Evolutionary conservation across 1,139 yeast species (phyloP).

Genomic region (Scheffersomyces segobiensis): DNA sequence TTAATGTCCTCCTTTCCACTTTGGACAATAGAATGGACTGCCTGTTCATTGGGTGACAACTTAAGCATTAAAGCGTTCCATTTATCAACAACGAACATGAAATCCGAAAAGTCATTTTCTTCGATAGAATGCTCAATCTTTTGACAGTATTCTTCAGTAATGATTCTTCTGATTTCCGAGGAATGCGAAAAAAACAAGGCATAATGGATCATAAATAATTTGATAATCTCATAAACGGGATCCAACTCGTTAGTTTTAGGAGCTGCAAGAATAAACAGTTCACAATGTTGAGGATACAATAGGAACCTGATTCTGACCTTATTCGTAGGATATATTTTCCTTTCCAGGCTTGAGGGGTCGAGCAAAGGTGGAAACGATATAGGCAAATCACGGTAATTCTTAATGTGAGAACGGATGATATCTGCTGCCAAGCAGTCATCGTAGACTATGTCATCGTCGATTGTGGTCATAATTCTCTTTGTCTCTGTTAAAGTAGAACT

Average conservation of each 20-base stretch:
- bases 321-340: constrained; percentile 27
- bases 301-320: constrained; percentile 37
- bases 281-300: constrained; percentile 43
- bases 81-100: constrained; percentile 39
- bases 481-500: not conserved
- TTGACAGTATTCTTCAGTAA: constrained; percentile 36
- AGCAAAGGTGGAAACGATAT: constrained; percentile 38
- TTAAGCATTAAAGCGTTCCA: constrained; percentile 44
- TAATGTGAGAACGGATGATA: constrained; percentile 29
- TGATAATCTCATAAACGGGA: constrained; percentile 73
- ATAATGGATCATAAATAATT: constrained; percentile 43
- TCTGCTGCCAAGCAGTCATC: constrained; percentile 27
- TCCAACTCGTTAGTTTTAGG: constrained; percentile 61
- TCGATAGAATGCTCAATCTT: constrained; percentile 31
- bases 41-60: constrained; percentile 31
- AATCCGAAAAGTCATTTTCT: constrained; percentile 33
- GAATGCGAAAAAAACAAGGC: constrained; percentile 44
- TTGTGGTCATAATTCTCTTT: constrained; percentile 5
- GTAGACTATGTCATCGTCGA: constrained; percentile 4
- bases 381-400: constrained; percentile 36
- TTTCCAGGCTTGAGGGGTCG: constrained; percentile 14
- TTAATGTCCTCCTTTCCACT: constrained; percentile 29
- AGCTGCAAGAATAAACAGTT: constrained; percentile 40
- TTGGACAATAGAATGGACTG: constrained; percentile 2
- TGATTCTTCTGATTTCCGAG: constrained; percentile 31